Conservation (phyloP, 768 basidiomycete species). For the Aureoboletus auriporus region DNA sequence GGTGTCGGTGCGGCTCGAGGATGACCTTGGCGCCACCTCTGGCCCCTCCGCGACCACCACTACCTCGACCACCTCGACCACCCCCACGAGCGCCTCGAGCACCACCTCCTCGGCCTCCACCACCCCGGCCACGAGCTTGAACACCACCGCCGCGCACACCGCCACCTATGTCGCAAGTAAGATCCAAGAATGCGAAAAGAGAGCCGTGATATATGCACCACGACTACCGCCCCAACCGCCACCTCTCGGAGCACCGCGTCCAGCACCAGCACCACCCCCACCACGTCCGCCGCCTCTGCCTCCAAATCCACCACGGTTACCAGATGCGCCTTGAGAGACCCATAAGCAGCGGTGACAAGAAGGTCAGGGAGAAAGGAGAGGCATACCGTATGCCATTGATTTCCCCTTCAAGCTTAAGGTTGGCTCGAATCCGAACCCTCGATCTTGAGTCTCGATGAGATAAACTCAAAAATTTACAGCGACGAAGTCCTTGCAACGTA, state of each 20-base stretch:
- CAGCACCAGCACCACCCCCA: slow-evolving; percentile 35
- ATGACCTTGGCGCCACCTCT: slow-evolving; percentile 85
- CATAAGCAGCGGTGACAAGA: background rate
- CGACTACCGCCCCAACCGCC: slow-evolving; percentile 41
- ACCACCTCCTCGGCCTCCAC: slow-evolving; percentile 40
- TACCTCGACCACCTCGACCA: slow-evolving; percentile 48
- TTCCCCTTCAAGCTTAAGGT: background rate
- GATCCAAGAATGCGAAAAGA: background rate
- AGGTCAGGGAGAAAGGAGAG: background rate
- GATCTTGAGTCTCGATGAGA: background rate
- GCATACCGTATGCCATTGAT: slow-evolving; percentile 36
- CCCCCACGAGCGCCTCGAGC: slow-evolving; percentile 45
- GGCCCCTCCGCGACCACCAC: slow-evolving; percentile 68
- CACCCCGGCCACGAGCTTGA: slow-evolving; percentile 30
- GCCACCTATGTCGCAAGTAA: slow-evolving; percentile 6
- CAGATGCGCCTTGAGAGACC: slow-evolving; percentile 48
- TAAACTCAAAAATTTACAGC: background rate
- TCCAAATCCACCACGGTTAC: slow-evolving; percentile 72
- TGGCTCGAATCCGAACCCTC: background rate
- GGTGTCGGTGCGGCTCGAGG: slow-evolving; percentile 92
- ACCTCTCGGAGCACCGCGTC: slow-evolving; percentile 37
- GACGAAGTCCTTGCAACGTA: background rate
- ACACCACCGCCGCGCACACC: slow-evolving; percentile 26
- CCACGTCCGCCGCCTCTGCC: slow-evolving; percentile 38
- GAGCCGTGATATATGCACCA: slow-evolving; percentile 17